A percentile compares a stretch with the other conserved stretches of the same genome.
phyloP scores from a whole-genome alignment of 805 yeast species.

The Blastobotrys muscicola region DNA sequence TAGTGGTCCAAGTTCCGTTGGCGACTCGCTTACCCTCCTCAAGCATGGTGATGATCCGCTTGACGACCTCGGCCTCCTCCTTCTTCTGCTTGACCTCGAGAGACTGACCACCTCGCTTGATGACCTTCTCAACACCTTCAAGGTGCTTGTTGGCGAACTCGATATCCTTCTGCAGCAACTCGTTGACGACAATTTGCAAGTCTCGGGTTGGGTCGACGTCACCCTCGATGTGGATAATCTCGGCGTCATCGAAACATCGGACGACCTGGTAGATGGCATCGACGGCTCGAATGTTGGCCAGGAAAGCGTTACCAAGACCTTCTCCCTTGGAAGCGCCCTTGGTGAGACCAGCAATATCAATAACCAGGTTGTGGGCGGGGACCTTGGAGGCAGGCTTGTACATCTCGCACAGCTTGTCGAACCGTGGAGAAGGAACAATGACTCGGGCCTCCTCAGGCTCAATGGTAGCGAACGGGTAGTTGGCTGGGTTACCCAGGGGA shows the following conservation, averaged over 20 bases:
- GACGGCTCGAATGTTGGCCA: constrained; percentile 92
- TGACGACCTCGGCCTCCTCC: constrained; percentile 70
- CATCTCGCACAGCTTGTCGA: constrained; percentile 62
- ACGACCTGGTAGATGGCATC: constrained; percentile 98
- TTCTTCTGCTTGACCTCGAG: constrained; percentile 82
- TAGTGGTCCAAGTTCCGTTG: constrained; percentile 76
- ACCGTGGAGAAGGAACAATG: constrained; percentile 81
- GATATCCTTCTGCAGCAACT: constrained; percentile 91
- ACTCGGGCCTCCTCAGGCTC: constrained; percentile 98
- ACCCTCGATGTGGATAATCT: constrained; percentile 93
- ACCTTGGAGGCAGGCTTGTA: constrained; percentile 78
- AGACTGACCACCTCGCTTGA: constrained; percentile 81
- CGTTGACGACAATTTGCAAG: constrained; percentile 82
- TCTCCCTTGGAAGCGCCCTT: constrained; percentile 96
- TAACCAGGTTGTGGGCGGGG: constrained; percentile 87
- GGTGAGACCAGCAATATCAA: constrained; percentile 96
- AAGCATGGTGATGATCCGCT: constrained; percentile 62
- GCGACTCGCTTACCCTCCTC: constrained; percentile 84
- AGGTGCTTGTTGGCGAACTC: constrained; percentile 83
- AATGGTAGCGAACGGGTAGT: constrained; percentile 95
- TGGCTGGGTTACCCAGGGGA: constrained; percentile 92
- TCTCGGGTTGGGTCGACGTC: constrained; percentile 95
- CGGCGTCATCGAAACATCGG: constrained; percentile 95
- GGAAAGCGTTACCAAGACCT: constrained; percentile 96
- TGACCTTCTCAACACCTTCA: constrained; percentile 68